phyloP scores from a whole-genome alignment of 768 basidiomycete species.

The Termitomyces sp. region DNA sequence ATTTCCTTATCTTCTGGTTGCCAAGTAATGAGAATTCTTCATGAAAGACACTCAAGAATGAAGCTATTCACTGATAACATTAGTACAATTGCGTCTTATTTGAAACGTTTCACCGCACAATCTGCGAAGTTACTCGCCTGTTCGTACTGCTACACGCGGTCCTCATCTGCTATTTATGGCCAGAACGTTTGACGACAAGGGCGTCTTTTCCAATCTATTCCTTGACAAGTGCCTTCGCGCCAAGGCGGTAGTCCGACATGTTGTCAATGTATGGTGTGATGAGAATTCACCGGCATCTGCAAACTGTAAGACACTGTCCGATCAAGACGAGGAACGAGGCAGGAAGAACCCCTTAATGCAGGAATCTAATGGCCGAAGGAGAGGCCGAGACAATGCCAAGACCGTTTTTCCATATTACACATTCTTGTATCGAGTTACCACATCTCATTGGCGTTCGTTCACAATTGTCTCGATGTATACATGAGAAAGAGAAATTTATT shows the following conservation, averaged over 20 bases:
- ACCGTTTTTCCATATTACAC: no score
- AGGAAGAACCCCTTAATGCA: background rate
- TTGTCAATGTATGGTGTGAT: background rate
- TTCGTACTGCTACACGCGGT: background rate
- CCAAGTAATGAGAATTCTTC: background rate
- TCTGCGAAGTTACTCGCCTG: background rate
- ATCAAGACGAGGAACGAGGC: background rate
- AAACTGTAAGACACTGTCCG: background rate
- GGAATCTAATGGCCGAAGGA: background rate
- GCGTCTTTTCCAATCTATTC: no score
- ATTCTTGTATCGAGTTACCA: no score
- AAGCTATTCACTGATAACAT: background rate
- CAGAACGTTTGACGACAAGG: background rate
- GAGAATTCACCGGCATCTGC: background rate
- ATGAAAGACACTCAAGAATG: background rate
- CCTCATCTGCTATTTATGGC: no score
- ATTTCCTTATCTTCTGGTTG: background rate
- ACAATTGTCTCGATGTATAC: background rate
- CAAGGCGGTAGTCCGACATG: background rate
- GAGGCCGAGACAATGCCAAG: background rate
- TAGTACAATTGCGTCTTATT: background rate
- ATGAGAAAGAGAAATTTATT: background rate
- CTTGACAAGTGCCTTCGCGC: no score
- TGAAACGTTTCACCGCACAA: background rate
- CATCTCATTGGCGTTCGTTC: background rate